phyloP scores from a whole-genome alignment of 495 filamentous ascomycete species.

The Pseudoneurospora amorphoporcata region DNA sequence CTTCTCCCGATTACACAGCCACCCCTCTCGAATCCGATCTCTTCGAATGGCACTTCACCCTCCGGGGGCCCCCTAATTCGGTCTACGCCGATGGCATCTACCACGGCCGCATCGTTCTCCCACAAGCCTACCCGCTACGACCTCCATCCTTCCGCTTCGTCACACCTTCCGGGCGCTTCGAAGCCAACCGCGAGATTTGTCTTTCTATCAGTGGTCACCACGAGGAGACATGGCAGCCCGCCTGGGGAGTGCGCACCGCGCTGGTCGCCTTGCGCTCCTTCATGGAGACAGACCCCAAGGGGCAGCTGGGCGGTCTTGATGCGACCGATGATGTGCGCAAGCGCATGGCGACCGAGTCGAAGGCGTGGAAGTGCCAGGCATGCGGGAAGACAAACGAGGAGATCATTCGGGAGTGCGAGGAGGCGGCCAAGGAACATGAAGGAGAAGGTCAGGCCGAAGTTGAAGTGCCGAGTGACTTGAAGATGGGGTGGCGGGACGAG shows the following conservation, averaged over 20 bases:
- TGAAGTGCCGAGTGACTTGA: constrained; percentile 46
- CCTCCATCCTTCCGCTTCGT: constrained; percentile 92
- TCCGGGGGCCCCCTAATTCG: constrained; percentile 76
- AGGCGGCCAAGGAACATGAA: constrained; percentile 41
- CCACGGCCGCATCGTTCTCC: constrained; percentile 90
- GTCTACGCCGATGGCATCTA: constrained; percentile 76
- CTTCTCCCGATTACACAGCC: constrained; percentile 75
- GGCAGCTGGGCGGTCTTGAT: constrained; percentile 86
- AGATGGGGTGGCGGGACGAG: constrained; percentile 47
- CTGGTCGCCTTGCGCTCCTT: constrained; percentile 59
- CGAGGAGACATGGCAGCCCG: constrained; percentile 97
- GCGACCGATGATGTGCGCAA: constrained; percentile 50
- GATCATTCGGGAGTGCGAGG: constrained; percentile 58
- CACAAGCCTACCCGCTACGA: constrained; percentile 75
- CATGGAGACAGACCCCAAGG: constrained; percentile 63
- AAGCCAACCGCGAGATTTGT: constrained; percentile 95
- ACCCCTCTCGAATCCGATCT: constrained; percentile 75
- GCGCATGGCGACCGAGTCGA: constrained; percentile 53
- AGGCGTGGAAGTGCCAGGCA: constrained; percentile 46
- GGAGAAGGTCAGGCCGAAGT: constrained; percentile 27
- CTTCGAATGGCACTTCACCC: constrained; percentile 98
- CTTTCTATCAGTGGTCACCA: constrained; percentile 88
- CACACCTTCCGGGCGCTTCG: constrained; percentile 86
- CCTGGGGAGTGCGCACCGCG: constrained; percentile 84
- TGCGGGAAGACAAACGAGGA: constrained; percentile 55